A percentile compares a stretch with the other conserved stretches of the same genome.
Evolutionary conservation across 140 eudicot genomes (phyloP).

Genomic region (Ambrosia hybrid): DNA sequence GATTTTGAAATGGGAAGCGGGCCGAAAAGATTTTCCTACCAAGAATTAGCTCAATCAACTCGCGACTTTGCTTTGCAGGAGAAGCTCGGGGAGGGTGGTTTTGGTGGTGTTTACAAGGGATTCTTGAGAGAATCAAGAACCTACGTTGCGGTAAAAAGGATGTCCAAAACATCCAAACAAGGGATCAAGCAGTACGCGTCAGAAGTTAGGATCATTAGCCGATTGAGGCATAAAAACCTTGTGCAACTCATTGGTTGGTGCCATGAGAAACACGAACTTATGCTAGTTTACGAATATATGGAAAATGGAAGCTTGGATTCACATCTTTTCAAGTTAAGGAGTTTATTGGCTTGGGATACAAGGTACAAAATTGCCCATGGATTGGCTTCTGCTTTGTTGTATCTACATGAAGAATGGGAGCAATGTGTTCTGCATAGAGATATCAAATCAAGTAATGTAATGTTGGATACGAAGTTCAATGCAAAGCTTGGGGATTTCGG

Average conservation of each 20-base stretch:
- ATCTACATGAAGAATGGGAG: conserved; percentile 49
- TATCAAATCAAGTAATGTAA: conserved; percentile 46
- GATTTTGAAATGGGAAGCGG: conserved; percentile 39
- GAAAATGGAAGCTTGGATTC: conserved; percentile 50
- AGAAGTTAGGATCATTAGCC: conserved; percentile 59
- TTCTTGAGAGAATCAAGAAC: conserved; percentile 24
- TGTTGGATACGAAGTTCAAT: conserved; percentile 44
- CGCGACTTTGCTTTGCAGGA: conserved; percentile 15
- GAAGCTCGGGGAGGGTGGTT: conserved; percentile 69
- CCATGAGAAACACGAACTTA: conserved; percentile 36
- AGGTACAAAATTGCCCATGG: conserved; percentile 44
- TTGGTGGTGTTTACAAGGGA: conserved; percentile 57
- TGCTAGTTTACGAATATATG: conserved; percentile 50
- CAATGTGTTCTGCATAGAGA: conserved; percentile 52
- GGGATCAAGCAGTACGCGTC: conserved; percentile 57
- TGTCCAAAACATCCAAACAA: conserved; percentile 47
- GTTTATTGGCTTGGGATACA: conserved; percentile 38
- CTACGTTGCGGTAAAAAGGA: conserved; percentile 49
- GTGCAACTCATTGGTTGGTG: conserved; percentile 70
- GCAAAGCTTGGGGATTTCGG: conserved; percentile 50
- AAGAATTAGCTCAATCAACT: conserved; percentile 32
- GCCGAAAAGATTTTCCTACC: conserved; percentile 36
- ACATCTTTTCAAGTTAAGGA: conserved; percentile 36
- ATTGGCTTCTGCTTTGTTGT: conserved; percentile 40
- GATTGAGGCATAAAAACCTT: conserved; percentile 48